phyloP scores from a whole-genome alignment of 306 rosid species.

The Senna siamea region DNA sequence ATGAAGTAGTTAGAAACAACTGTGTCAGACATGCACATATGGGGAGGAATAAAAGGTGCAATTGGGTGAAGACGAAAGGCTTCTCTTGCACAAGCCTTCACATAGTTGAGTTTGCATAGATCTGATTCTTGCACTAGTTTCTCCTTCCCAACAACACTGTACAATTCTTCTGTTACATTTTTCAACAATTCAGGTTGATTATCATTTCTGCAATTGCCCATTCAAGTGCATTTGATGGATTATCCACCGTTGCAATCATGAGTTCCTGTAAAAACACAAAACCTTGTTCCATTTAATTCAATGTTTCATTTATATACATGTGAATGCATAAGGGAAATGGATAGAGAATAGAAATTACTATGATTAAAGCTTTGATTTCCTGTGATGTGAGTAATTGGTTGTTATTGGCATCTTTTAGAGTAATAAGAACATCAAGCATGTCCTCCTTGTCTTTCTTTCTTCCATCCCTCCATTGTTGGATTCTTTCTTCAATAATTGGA shows the following conservation, averaged over 20 bases:
- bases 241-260: slow-evolving; percentile 34
- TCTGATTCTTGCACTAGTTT: slow-evolving; percentile 27
- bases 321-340: no score
- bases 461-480: neutral
- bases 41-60: slow-evolving; percentile 37
- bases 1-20: slow-evolving; percentile 39
- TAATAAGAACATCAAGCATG: neutral
- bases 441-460: neutral
- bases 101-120: neutral
- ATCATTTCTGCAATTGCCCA: slow-evolving; percentile 44
- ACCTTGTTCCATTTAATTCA: no score
- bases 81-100: neutral
- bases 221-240: slow-evolving; percentile 35
- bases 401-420: neutral
- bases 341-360: neutral
- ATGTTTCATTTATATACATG: no score
- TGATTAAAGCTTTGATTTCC: slow-evolving; percentile 40
- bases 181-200: neutral
- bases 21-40: slow-evolving; percentile 15
- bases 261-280: slow-evolving; percentile 25
- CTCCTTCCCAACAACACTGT: slow-evolving; percentile 30
- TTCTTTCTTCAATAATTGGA: neutral
- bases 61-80: slow-evolving; percentile 39
- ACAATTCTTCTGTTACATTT: slow-evolving; percentile 35
- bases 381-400: slow-evolving; percentile 24